Base-by-base conservation (phyloP, 805 yeast species). In the Cyberlindnera euphorbiae region DNA sequence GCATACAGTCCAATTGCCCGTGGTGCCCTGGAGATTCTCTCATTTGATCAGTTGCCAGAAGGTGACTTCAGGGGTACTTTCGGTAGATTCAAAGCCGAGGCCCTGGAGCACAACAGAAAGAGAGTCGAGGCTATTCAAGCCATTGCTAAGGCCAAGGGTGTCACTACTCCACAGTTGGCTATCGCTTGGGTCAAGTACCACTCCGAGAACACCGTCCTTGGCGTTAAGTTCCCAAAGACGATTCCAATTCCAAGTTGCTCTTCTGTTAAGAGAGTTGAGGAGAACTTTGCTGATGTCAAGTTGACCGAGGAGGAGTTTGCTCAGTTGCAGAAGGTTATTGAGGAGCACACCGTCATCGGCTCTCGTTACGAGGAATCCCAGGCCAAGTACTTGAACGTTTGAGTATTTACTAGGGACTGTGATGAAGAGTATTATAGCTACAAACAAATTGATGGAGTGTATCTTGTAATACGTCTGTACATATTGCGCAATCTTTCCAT, bases 161-260 rank as follows among this genome's bases (percentile, higher is more conserved):
- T 69, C 10, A 66, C 79, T 6, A 53, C 77, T 6, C 75, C 87
- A 9, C 94, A 86, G 59, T 48, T 82, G 22, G 77, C 86, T 4
- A 56, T 87, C 16, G 77, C 84, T 3, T 84, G 84, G 76, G 60
- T 77, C 36, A 60, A 69, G 35, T 66, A 71, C 33, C 56, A 58
- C 33, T 64, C 64, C 36, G 44, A 31, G 8, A 40, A 40, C 6
- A 38, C 42, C 3, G 31, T 44, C 10, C 24, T 40, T 22, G 47
- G 49, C 4, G 26, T 41, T 5, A 61, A 65, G 35, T 67, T 64
- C 32, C 72, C 87, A 15, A 66, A 62, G 43, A 66, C 84, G 26
- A 52, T 87, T 30, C 93, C 95, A 21, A 81, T 87, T 56, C 95
- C 96, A 14, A 79, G 88, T 35, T 78, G 84, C 5, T 71, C 87